These are phyloP conservation scores for Hanseniaspora vineae DNA, from an alignment of 805 yeast genomes.

Conservation along the genomic window DNA sequence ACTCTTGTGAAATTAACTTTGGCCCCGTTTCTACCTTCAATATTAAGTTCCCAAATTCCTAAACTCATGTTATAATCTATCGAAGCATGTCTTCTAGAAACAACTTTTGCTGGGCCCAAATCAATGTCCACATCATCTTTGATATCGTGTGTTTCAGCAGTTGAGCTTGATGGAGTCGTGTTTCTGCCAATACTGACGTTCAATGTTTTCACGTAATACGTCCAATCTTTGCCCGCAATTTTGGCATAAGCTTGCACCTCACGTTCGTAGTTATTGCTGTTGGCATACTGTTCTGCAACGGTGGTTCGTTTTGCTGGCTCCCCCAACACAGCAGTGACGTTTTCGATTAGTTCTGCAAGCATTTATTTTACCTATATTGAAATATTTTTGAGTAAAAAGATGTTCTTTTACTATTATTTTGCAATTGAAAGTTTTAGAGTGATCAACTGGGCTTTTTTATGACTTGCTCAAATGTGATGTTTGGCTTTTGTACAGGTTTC, in stretches of 20 bases:
- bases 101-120: conserved; percentile 95
- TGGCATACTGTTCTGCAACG: conserved; percentile 62
- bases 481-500: too few relatives aligned
- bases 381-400: too few relatives aligned
- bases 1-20: conserved; percentile 58
- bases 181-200: conserved; percentile 77
- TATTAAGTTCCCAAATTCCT: conserved; percentile 76
- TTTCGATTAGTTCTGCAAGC: conserved; percentile 46
- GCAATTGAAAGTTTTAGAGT: too few relatives aligned
- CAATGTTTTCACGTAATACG: conserved; percentile 76
- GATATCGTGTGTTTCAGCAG: background rate
- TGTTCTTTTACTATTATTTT: too few relatives aligned
- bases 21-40: conserved; percentile 86
- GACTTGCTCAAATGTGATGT: too few relatives aligned
- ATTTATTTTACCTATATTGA: background rate
- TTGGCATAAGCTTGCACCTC: conserved; percentile 98
- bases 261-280: conserved; percentile 45
- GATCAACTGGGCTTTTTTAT: too few relatives aligned
- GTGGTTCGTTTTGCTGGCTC: conserved; percentile 65
- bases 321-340: conserved; percentile 56
- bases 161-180: conserved; percentile 25
- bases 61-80: conserved; percentile 63
- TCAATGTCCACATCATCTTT: conserved; percentile 51
- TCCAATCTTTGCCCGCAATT: conserved; percentile 88
- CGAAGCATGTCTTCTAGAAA: conserved; percentile 78